Evolutionary conservation across 495 filamentous ascomycete species (phyloP).

Genomic region (Stereocaulon alpinum): DNA sequence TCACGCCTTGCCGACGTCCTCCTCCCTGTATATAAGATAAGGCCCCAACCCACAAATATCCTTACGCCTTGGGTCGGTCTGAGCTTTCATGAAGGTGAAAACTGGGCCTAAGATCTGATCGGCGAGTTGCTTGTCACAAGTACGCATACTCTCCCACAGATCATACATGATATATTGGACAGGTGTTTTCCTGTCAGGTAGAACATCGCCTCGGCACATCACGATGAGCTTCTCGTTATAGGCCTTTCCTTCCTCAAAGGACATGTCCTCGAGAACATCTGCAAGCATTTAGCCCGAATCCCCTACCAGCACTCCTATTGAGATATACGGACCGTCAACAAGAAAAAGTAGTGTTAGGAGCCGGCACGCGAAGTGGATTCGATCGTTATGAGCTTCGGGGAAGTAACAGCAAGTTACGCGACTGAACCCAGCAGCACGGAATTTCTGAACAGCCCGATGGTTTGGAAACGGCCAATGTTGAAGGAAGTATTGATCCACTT

Average conservation of each 20-base stretch:
- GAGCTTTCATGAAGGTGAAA: conserved; percentile 31
- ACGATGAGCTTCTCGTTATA: conserved; percentile 32
- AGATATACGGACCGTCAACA: conserved; percentile 25
- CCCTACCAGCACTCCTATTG: too few species aligned
- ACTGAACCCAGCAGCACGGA: conserved; percentile 27
- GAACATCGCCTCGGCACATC: conserved; percentile 23
- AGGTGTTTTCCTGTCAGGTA: conserved; percentile 28
- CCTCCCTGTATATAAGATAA: too few species aligned
- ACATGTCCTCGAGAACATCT: conserved; percentile 35
- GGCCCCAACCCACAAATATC: too few species aligned
- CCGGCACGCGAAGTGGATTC: conserved; percentile 25
- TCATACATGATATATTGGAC: conserved; percentile 32
- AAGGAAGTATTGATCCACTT: conserved; percentile 30
- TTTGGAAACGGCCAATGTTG: conserved; percentile 29
- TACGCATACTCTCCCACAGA: conserved; percentile 32
- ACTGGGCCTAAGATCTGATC: conserved; percentile 28
- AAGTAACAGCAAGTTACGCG: conserved; percentile 29
- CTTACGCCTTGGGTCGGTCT: conserved; percentile 21
- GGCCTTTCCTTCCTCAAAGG: conserved; percentile 27
- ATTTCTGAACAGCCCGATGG: conserved; percentile 23
- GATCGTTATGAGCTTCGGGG: conserved; percentile 28
- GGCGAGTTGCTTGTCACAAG: conserved; percentile 24
- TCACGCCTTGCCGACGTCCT: too few species aligned
- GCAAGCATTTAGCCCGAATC: too few species aligned
- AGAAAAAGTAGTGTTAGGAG: conserved; percentile 29